These are phyloP conservation scores for Amoebophrya sp. DNA, from an alignment of 169 alveolate species.

Conservation along the genomic window DNA sequence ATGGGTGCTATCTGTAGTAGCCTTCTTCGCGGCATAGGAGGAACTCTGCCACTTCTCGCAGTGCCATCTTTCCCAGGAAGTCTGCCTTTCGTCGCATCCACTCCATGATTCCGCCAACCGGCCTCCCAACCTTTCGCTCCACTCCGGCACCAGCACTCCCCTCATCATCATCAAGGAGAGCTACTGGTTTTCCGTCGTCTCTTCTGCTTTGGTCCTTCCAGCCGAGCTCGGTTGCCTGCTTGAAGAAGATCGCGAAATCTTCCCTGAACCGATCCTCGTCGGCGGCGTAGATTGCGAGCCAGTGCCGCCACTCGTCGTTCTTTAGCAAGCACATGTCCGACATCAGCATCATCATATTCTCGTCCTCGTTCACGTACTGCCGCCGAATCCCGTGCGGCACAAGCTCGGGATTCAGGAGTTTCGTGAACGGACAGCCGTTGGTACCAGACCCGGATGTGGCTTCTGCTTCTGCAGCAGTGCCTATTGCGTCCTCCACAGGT, in stretches of 20 bases:
- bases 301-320: background rate
- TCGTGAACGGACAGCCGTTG: too few relatives aligned
- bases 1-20: background rate
- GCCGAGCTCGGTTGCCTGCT: background rate
- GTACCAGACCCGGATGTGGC: too few relatives aligned
- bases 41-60: background rate
- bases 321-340: background rate
- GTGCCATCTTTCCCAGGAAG: background rate
- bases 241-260: background rate
- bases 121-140: background rate
- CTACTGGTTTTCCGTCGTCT: background rate
- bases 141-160: background rate
- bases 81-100: background rate
- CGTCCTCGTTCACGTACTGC: background rate
- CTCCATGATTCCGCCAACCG: background rate
- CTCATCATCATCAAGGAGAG: too few relatives aligned
- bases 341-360: background rate
- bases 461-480: too few relatives aligned
- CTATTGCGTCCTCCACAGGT: too few relatives aligned
- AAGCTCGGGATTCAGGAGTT: background rate
- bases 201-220: background rate
- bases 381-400: background rate
- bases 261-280: background rate
- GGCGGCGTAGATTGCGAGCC: background rate
- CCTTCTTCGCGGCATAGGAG: background rate